A percentile compares a stretch with the other conserved stretches of the same genome.
Conservation (phyloP, 2,329 filamentous ascomycete species). For the Nigrospora sphaerica region DNA sequence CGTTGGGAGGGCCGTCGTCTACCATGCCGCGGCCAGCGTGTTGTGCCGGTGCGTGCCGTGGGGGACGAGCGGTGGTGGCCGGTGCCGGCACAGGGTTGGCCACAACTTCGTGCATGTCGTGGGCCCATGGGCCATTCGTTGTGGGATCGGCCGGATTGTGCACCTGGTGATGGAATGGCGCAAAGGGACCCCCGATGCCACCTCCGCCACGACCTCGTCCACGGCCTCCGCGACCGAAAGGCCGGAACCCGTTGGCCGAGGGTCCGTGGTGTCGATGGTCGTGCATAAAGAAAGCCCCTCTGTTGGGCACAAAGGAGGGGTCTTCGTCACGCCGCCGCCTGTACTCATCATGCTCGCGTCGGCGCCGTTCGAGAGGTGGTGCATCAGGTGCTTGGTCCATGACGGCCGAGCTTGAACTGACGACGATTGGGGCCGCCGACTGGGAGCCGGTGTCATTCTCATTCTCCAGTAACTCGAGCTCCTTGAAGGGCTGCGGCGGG, state of each 20-base stretch:
- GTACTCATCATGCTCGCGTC: slow-evolving; percentile 86
- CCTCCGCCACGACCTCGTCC: slow-evolving; percentile 57
- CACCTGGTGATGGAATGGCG: slow-evolving; percentile 41
- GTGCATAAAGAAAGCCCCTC: slow-evolving; percentile 95
- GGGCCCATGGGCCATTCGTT: slow-evolving; percentile 75
- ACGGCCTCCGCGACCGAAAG: slow-evolving; percentile 59
- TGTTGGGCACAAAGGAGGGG: slow-evolving; percentile 87
- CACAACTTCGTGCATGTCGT: slow-evolving; percentile 85
- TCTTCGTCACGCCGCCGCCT: slow-evolving; percentile 81
- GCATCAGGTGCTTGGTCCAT: slow-evolving; percentile 43
- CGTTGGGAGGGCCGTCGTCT: slow-evolving; percentile 45
- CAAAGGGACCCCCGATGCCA: slow-evolving; percentile 49
- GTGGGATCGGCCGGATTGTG: slow-evolving; percentile 50
- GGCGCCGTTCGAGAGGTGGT: slow-evolving; percentile 60
- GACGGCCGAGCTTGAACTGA: slow-evolving; percentile 42
- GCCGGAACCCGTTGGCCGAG: slow-evolving; percentile 69
- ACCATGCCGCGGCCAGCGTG: slow-evolving; percentile 13
- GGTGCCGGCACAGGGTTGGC: slow-evolving; percentile 29
- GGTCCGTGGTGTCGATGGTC: slow-evolving; percentile 79
- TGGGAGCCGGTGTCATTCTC: slow-evolving; percentile 29
- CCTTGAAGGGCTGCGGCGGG: slow-evolving; percentile 17
- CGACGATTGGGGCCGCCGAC: slow-evolving; percentile 42
- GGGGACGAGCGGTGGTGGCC: slow-evolving; percentile 20
- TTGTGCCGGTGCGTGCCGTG: slow-evolving; percentile 28
- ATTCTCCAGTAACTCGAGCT: slow-evolving; percentile 38